Evolutionary conservation across 352 stramenopile genomes (phyloP), one percentile per base, ranked within the genome.

Genomic region (Globisporangium barbulae): DNA sequence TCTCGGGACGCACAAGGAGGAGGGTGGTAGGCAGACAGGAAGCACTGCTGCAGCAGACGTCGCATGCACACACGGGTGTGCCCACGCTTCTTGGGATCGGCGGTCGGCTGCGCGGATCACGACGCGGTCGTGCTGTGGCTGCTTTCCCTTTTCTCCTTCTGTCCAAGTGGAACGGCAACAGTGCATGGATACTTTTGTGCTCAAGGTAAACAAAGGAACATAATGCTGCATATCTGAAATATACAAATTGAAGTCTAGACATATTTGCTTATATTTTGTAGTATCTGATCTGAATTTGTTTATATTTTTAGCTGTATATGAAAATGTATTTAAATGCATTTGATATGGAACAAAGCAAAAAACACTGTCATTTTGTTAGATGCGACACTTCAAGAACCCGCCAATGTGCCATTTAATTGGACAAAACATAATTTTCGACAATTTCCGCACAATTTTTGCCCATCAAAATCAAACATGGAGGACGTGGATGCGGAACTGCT

Each of bases 401-500:
- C 22, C 55, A 61, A 61, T 19, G 2, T 25, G 22, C 12, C 8
- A 61, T 53, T 17, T 41, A 9, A 61, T 53, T 61, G 55, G 55
- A 12, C 39, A 35, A 42, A 61, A 59, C 13, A 17, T 21, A 44
- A 28, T 28, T 28, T 5, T 15, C 53, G 31, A 25, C 9, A 49
- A 42, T 33, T 5, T 37, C 9, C 28, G 9, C 21, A 22, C 44
- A 47, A 35, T 21, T 44, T 37, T 15, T 17, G 48, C 45, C 15
- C 33, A 53, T 19, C 15, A 8, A 47, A 53, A 48, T 33, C 15
- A 15, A 2, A 53, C n/a, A 90, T 93, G 65, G 77, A 91, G 60
- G 60, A 74, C 22, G 73, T 87, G 61, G 80, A 93, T 59, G 80
- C 80, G 2, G 57, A 61, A 5, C 65, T 63, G 60, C 67, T 94